Base-by-base conservation (phyloP, 2,329 filamentous ascomycete species). In the Sporothrix brunneoviolacea region DNA sequence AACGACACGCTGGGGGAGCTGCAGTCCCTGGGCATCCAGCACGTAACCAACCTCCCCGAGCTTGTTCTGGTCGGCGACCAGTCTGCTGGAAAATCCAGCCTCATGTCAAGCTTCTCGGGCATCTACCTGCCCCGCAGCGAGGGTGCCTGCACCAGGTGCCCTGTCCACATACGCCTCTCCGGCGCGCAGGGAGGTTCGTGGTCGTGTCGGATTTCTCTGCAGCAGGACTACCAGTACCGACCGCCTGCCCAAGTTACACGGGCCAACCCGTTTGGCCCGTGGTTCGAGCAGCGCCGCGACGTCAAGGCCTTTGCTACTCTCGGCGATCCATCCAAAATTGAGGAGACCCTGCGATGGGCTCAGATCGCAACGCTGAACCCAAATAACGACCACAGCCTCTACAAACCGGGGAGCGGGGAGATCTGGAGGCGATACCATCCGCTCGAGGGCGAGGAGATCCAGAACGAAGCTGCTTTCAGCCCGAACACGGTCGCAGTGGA, bases 51-150 rank as follows among this genome's bases (percentile, higher is more conserved):
- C 0, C 70, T 95, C 0, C 88, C 90, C 0, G 88, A 89, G 58
- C 81, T 94, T 9, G 86, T 91, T 6, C 79, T 95, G 0, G 81
- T 95, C 0, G 90, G 90, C 0, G 89, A 95, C 43, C 90, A 95
- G 60, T 87, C 81, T 0, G 85, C 88, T 0, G 91, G 90, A 0
- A 95, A 95, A 62, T 89, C 83, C 0, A 89, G 71, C 24, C 61
- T 79, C 5, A 79, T 79, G 76, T 82, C 82, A 12, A 82, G 79
- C 0, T 77, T 86, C 41, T 73, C 77, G 0, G 85, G 83, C 4
- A 83, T 93, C 21, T 82, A 82, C 18, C 78, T 91, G 0, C 88
- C 88, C 0, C 75, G 84, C 2, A 80, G 77, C 36, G 77, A 79
- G 4, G 85, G 84, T 0, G 86, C 84, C 0, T 95, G 90, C 60